Conservation (phyloP, 805 yeast genomes). For the Yamadazyma takamatsuzukensis region DNA sequence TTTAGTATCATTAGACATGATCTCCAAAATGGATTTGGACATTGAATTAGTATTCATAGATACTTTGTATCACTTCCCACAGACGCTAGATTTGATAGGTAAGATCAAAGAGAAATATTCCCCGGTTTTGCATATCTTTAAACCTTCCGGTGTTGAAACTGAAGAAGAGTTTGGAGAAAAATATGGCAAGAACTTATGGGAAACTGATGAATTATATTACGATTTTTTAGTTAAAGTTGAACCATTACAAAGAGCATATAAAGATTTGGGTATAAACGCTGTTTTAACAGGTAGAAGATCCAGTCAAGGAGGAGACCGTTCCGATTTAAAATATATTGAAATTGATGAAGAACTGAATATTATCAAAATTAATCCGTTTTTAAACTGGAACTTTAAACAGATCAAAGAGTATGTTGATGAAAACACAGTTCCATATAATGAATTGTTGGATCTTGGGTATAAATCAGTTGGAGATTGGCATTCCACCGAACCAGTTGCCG, state of each 20-base stretch:
- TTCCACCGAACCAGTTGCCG: slow-evolving; percentile 83
- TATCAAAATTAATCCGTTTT: slow-evolving; percentile 85
- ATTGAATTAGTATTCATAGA: slow-evolving; percentile 83
- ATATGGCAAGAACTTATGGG: slow-evolving; percentile 83
- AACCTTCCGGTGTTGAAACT: slow-evolving; percentile 54
- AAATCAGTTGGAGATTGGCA: slow-evolving; percentile 95
- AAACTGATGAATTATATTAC: slow-evolving; percentile 70
- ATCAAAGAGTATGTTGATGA: slow-evolving; percentile 68
- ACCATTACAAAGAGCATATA: slow-evolving; percentile 83
- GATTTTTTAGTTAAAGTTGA: slow-evolving; percentile 90
- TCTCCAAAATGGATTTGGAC: slow-evolving; percentile 40
- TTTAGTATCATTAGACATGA: slow-evolving; percentile 78
- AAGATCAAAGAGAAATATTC: slow-evolving; percentile 53
- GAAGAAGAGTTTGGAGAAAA: slow-evolving; percentile 61
- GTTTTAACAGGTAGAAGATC: slow-evolving; percentile 90
- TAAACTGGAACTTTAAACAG: slow-evolving; percentile 73
- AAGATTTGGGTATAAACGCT: slow-evolving; percentile 67
- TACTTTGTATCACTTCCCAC: slow-evolving; percentile 93
- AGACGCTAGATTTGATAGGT: slow-evolving; percentile 72
- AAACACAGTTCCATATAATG: slow-evolving; percentile 81
- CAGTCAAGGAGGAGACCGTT: slow-evolving; percentile 85
- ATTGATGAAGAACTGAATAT: slow-evolving; percentile 65
- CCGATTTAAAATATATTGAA: slow-evolving; percentile 70
- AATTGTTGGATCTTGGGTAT: slow-evolving; percentile 78
- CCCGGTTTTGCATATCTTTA: slow-evolving; percentile 59